phyloP scores from a whole-genome alignment of 495 filamentous ascomycete species.

The Aspergillus avenaceus region DNA sequence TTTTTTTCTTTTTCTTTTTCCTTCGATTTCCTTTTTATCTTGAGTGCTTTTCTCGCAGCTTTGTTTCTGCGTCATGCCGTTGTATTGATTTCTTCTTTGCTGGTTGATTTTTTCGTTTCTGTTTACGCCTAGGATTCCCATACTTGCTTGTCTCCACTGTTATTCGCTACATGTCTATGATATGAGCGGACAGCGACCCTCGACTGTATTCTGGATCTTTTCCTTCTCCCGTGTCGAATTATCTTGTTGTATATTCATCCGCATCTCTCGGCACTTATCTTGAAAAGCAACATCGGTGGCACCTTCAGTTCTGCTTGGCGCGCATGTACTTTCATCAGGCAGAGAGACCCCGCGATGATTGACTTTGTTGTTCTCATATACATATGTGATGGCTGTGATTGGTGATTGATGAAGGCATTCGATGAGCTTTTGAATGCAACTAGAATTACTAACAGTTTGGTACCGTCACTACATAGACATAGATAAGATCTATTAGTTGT shows the following conservation, averaged over 20 bases:
- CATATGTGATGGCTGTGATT: background rate
- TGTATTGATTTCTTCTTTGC: background rate
- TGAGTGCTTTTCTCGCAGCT: background rate
- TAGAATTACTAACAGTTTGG: no score
- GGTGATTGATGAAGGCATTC: no score
- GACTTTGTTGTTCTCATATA: background rate
- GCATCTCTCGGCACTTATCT: constrained; percentile 1
- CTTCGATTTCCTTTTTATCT: background rate
- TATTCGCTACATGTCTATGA: background rate
- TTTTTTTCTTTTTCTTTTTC: background rate
- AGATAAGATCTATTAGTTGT: no score
- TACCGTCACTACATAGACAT: no score
- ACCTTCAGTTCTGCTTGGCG: background rate
- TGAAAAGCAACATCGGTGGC: background rate
- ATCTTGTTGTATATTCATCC: background rate
- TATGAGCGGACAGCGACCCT: background rate
- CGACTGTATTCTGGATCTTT: constrained; percentile 1
- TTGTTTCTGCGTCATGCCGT: no score
- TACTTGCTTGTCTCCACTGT: background rate
- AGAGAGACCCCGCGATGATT: background rate
- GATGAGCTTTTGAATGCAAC: no score
- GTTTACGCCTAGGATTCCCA: constrained; percentile 6
- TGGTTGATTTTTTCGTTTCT: no score
- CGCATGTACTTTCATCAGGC: background rate
- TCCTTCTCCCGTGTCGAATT: background rate